Base-by-base conservation (phyloP, 495 filamentous ascomycete species). In the Glarea lozoyensis region DNA sequence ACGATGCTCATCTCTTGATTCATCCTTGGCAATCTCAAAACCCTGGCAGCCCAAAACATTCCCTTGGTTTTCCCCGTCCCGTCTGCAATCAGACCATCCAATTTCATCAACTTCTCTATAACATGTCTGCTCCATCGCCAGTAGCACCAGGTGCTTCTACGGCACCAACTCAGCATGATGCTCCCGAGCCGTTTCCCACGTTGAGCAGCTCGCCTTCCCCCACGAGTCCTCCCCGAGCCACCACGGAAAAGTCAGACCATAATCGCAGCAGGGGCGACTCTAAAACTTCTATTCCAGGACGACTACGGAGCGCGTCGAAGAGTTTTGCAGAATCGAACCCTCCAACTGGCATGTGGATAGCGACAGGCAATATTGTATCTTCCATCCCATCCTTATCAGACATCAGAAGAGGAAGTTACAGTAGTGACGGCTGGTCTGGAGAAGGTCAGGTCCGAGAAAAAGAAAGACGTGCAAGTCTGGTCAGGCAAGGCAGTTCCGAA, bases 301-400 rank as follows among this genome's bases (percentile, higher is more conserved):
- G 56, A 4, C 39, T 67, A 16, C 64, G 64, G 29, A 63, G 59
- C 23, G 67, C 66, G 2, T 70, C 70, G 10, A 52, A 64, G 12
- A 65, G 60, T 16, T 66, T 77, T 32, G 49, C 64, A 19, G 61
- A 70, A 34, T 70, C 70, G 0, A 61, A 57, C 27, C 65, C 67
- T 9, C 75, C 70, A 6, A 58, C 62, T 16, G 71, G 72, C 19
- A 69, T 76, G 59, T 71, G 67, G 59, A 65, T 72, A 29, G 73
- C 72, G 7, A 73, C 70, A 1, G 68, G 66, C 27, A 49, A 60
- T n/a, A 47, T 61, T 25, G 55, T 56, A 1, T 63, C 63, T 4
- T 40, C 50, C 1, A 37, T 52, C 4, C 49, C 49, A 40, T 49
- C 49, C 6, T 16, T 56, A 11, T 17, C 49, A 4, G 50, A 57